Conservation (phyloP, 1,139 yeast genomes). For the Pichia sp. region DNA sequence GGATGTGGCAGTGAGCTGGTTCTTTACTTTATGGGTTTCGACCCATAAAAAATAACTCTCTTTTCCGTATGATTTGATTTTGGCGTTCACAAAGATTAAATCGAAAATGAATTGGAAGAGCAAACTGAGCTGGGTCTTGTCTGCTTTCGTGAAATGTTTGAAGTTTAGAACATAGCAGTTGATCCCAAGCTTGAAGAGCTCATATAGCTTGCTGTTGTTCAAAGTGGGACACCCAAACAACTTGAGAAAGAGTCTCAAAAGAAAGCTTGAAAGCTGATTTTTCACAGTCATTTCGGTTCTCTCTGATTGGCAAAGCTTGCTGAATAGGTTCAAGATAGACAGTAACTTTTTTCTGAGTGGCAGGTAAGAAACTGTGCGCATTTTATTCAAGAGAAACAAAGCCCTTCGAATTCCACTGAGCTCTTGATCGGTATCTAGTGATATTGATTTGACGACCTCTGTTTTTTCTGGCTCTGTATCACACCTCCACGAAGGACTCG, state of each 20-base stretch:
- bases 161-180: conserved; percentile 15
- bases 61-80: not conserved
- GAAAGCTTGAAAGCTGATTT: conserved; percentile 8
- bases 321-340: not conserved
- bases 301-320: not conserved
- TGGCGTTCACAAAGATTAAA: conserved; percentile 4
- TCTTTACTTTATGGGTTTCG: conserved; percentile 9
- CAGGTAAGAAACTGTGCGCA: not conserved
- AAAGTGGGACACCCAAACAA: conserved; percentile 8
- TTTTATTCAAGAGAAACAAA: not conserved
- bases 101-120: conserved; percentile 13
- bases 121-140: conserved; percentile 6
- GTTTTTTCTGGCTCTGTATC: too few relatives aligned
- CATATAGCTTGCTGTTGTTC: conserved; percentile 6
- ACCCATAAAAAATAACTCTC: conserved; percentile 6
- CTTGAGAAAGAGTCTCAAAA: conserved; percentile 4
- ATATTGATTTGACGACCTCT: not conserved
- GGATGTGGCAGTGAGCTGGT: conserved; percentile 6
- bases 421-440: not conserved
- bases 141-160: conserved; percentile 6
- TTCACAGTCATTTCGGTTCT: not conserved
- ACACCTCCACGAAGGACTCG: not conserved
- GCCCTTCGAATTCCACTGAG: not conserved
- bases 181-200: conserved; percentile 10
- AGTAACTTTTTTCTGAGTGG: not conserved